phyloP scores from a whole-genome alignment of 495 filamentous ascomycete species.

The Emericellopsis terricola region DNA sequence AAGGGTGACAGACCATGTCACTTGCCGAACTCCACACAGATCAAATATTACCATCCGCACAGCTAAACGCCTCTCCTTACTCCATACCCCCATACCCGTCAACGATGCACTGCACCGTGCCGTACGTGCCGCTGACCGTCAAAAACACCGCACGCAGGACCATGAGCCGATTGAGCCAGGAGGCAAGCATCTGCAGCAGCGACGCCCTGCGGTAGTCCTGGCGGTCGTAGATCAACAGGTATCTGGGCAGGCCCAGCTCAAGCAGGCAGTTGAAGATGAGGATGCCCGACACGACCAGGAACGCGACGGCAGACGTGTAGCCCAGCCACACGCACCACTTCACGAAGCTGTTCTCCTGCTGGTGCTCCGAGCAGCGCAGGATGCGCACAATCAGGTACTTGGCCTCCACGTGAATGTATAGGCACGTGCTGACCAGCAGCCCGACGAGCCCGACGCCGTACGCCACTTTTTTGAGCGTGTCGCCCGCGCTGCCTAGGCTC shows the following conservation, averaged over 20 bases:
- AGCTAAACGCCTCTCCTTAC: constrained; percentile 10
- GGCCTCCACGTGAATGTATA: constrained; percentile 8
- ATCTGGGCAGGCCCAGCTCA: constrained; percentile 20
- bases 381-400: constrained; percentile 21
- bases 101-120: constrained; percentile 14
- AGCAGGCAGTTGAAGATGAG: constrained; percentile 18
- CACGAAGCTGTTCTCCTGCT: constrained; percentile 13
- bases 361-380: constrained; percentile 13
- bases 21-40: too few relatives aligned
- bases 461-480: constrained; percentile 15
- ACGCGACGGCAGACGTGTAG: constrained; percentile 10
- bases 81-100: constrained; percentile 13
- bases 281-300: constrained; percentile 15
- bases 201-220: constrained; percentile 15
- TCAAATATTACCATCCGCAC: too few relatives aligned
- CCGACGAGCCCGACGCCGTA: constrained; percentile 17
- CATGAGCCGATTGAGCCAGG: constrained; percentile 10
- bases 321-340: constrained; percentile 17
- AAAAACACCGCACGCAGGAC: constrained; percentile 12
- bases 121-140: constrained; percentile 18
- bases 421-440: constrained; percentile 6
- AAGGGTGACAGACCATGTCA: too few relatives aligned
- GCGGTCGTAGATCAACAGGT: constrained; percentile 29
- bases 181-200: constrained; percentile 7
- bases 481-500: constrained; percentile 15